Evolutionary conservation across 1,284 basidiomycete species (phyloP), one percentile per base, ranked within the genome.

Genomic region (Marasmius sp.): DNA sequence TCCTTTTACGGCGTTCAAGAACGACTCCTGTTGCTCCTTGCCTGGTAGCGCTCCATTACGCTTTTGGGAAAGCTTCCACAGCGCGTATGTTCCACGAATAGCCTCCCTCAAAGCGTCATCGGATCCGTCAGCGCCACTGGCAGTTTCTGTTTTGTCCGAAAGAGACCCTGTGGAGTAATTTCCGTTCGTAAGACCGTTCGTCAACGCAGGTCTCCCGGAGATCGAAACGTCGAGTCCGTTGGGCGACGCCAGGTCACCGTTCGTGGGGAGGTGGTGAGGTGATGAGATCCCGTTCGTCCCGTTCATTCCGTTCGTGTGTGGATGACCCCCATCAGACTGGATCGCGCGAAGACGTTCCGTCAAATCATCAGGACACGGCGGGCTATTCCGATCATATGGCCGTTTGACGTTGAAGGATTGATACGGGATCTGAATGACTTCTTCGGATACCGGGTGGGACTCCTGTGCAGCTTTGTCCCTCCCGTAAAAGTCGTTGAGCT

Each of bases 81-180:
- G 73, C 16, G 69, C 73, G 69, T 81, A 87, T 36, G 86, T 66
- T 8, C 81, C 81, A 47, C 77, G 76, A 51, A 87, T 77, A 37
- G 80, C 76, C 36, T 77, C 75, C 56, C 66, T 74, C 61, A 77
- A 65, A 10, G 72, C 65, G n/a, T 64, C 65, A 10, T 69, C 70
- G 3, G 72, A 68, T 14, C 64, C 67, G 22, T 57, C 0, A 58
- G 51, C 33, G 49, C 64, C 20, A 56, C 50, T 38, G 38, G 45
- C 34, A 56, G 48, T 33, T 61, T 60, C 51, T 65, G 59, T n/a
- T 61, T 62, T n/a, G 53, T 38, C 8, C 16, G 52, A 56, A 18
- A 36, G 59, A n/a, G 53, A 57, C 56, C 33, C 18, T 39, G 18
- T 45, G 47, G 48, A 34, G 47, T 54, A 20, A 16, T 55, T 16